Evolutionary conservation across 78 protist genomes (phyloP).

Genomic region (Planoprotostelium fungivorum): DNA sequence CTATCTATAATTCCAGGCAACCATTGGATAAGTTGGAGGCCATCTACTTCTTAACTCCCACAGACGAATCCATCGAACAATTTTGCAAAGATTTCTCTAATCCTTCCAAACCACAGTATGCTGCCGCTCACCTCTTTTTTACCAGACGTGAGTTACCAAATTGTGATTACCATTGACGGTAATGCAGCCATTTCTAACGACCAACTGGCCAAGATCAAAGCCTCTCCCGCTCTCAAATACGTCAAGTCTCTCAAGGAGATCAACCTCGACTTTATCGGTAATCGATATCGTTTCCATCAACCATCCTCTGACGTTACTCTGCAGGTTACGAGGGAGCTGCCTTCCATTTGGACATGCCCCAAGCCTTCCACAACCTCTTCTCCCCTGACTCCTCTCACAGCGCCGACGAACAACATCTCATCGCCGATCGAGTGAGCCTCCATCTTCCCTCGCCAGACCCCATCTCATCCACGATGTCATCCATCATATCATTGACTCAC

Average conservation of each 20-base stretch:
- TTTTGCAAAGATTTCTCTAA: conserved; percentile 56
- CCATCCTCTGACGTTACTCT: background rate
- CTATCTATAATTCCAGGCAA: conserved; percentile 52
- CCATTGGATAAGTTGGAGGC: conserved; percentile 63
- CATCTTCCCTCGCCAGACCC: background rate
- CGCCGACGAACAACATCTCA: conserved; percentile 35
- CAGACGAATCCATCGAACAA: conserved; percentile 35
- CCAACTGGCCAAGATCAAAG: background rate
- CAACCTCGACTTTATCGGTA: conserved; percentile 52
- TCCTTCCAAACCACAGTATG: conserved; percentile 34
- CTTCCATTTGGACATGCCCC: conserved; percentile 29
- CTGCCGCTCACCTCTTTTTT: conserved; percentile 46
- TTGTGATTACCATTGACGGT: background rate
- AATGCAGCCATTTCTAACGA: background rate
- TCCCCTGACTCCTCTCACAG: conserved; percentile 23
- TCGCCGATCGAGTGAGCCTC: conserved; percentile 22
- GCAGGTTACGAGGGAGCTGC: conserved; percentile 10
- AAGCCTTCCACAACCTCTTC: conserved; percentile 24
- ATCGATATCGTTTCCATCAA: too few species aligned
- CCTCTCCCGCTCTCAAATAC: background rate
- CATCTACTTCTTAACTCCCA: conserved; percentile 66
- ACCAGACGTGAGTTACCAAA: conserved; percentile 28
- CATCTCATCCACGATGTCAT: background rate
- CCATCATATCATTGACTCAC: too few species aligned
- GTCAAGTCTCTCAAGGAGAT: conserved; percentile 67